A percentile compares a stretch with the other conserved stretches of the same genome.
Conservation (phyloP, 2,329 filamentous ascomycete species). For the Penicillium sp. region DNA sequence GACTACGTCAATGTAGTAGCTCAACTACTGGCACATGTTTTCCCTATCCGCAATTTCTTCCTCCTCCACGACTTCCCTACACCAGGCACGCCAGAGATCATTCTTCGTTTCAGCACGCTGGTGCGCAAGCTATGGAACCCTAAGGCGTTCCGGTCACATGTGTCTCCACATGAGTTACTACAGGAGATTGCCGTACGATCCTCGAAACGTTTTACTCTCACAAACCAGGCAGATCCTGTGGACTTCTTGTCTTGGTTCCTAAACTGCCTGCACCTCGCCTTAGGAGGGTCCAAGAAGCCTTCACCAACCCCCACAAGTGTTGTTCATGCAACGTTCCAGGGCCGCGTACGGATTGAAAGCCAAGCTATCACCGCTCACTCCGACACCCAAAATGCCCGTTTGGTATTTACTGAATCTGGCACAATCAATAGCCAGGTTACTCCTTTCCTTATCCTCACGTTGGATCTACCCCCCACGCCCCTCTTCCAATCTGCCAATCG, state of each 20-base stretch:
- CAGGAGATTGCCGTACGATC: conserved; percentile 90
- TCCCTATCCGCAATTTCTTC: conserved; percentile 85
- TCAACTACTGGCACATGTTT: conserved; percentile 85
- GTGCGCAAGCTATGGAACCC: conserved; percentile 98
- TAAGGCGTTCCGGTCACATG: conserved; percentile 91
- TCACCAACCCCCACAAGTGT: conserved; percentile 66
- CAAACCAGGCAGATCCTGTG: conserved; percentile 87
- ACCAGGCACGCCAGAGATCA: conserved; percentile 69
- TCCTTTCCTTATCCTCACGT: conserved; percentile 86
- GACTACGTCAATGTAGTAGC: conserved; percentile 97
- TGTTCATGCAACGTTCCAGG: conserved; percentile 90
- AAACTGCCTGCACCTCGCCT: conserved; percentile 86
- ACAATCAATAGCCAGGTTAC: conserved; percentile 72
- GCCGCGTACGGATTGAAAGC: conserved; percentile 84
- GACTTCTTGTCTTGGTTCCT: conserved; percentile 98
- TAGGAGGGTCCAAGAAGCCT: conserved; percentile 87
- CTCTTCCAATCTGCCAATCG: conserved; percentile 95
- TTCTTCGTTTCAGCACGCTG: conserved; percentile 81
- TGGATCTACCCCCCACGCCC: conserved; percentile 87
- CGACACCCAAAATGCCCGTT: conserved; percentile 72
- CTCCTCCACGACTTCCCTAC: conserved; percentile 75
- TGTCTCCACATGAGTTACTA: conserved; percentile 93
- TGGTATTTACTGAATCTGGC: conserved; percentile 89
- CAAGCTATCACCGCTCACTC: conserved; percentile 91
- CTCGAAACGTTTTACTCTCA: conserved; percentile 88